Conservation (phyloP, 345 rosid species). For the Syzygium oleosum region DNA sequence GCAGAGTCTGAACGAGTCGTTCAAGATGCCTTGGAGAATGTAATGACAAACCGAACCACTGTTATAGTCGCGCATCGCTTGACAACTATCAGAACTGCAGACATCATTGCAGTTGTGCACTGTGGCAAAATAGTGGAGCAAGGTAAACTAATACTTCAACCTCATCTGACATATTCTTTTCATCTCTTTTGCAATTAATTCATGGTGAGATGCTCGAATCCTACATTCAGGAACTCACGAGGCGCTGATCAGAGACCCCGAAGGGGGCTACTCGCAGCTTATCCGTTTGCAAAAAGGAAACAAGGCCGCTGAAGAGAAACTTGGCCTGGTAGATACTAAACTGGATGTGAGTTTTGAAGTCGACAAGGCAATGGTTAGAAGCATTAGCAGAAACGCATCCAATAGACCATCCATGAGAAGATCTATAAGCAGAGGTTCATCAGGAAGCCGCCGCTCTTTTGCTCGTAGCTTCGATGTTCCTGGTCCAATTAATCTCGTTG, state of each 20-base stretch:
- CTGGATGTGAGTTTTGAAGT: not conserved
- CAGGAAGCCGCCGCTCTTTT: conserved; percentile 37
- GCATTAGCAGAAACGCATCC: conserved; percentile 12
- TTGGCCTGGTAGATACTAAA: not conserved
- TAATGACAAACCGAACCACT: conserved; percentile 65
- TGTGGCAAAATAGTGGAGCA: conserved; percentile 68
- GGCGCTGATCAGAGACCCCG: conserved; percentile 44
- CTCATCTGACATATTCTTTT: not conserved
- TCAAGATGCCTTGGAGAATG: conserved; percentile 64
- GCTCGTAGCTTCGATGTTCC: conserved; percentile 22
- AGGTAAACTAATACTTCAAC: conserved; percentile 30
- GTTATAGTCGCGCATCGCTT: conserved; percentile 86
- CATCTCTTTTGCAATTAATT: not conserved
- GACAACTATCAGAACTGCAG: conserved; percentile 71
- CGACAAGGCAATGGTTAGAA: conserved; percentile 5
- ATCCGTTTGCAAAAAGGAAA: conserved; percentile 66
- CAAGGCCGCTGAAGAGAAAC: conserved; percentile 18
- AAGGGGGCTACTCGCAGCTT: conserved; percentile 71
- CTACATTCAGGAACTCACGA: conserved; percentile 6
- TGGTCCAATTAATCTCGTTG: conserved; percentile 9
- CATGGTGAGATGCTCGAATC: not conserved
- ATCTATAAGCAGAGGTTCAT: conserved; percentile 36
- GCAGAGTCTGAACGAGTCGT: conserved; percentile 78
- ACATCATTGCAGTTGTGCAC: conserved; percentile 66
- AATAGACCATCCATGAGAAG: conserved; percentile 9